These are phyloP conservation scores for Talaromyces marneffei DNA, from an alignment of 2,329 filamentous ascomycete genomes.

Conservation along the genomic window DNA sequence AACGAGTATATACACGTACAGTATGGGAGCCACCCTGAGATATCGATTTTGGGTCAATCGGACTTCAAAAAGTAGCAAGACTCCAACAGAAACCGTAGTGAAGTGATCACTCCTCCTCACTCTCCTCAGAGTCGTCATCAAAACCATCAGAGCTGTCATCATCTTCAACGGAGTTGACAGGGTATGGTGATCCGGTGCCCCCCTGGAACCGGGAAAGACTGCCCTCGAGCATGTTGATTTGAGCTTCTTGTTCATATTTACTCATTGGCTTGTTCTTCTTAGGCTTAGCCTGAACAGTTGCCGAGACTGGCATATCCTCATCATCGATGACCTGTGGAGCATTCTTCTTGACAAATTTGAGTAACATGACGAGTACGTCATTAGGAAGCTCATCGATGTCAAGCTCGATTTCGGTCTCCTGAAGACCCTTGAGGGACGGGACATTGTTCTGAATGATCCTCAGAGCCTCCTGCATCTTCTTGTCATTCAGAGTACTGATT, in stretches of 20 bases:
- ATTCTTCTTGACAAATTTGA: constrained; percentile 45
- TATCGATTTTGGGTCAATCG: not conserved
- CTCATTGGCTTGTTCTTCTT: constrained; percentile 51
- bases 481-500: constrained; percentile 72
- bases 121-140: constrained; percentile 46
- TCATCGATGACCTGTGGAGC: constrained; percentile 41
- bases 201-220: constrained; percentile 44
- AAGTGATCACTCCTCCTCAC: constrained; percentile 43
- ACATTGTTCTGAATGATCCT: constrained; percentile 83
- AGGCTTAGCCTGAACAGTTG: constrained; percentile 36
- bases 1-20: constrained; percentile 1
- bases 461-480: constrained; percentile 73
- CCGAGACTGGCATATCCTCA: constrained; percentile 25
- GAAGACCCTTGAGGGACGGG: constrained; percentile 58
- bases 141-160: constrained; percentile 44
- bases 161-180: constrained; percentile 39
- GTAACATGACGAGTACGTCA: constrained; percentile 40
- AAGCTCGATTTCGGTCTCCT: constrained; percentile 44
- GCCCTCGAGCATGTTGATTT: constrained; percentile 45
- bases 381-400: constrained; percentile 47
- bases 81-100: not conserved
- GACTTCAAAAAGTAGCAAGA: not conserved
- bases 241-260: constrained; percentile 46
- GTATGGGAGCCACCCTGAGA: not conserved
- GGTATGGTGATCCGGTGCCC: constrained; percentile 37